phyloP scores from a whole-genome alignment of 805 yeast species.

The Metschnikowia lunata region DNA sequence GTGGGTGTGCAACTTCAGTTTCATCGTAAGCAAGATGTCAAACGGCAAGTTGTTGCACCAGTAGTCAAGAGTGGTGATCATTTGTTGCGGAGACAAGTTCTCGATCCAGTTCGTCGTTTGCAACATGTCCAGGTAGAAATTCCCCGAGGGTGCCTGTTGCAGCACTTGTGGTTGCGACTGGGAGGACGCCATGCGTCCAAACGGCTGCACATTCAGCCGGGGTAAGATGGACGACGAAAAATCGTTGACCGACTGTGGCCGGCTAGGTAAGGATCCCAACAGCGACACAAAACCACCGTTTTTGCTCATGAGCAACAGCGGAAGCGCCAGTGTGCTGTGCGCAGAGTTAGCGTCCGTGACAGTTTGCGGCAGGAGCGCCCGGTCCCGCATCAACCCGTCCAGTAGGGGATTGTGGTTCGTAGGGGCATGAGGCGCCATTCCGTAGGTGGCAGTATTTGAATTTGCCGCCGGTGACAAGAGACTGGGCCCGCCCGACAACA shows the following conservation, averaged over 20 bases:
- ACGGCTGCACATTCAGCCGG: constrained; percentile 8
- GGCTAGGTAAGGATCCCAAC: constrained; percentile 29
- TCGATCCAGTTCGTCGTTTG: constrained; percentile 35
- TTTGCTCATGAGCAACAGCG: constrained; percentile 24
- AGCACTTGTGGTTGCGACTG: background rate
- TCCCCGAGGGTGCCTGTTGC: background rate
- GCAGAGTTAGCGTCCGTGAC: constrained; percentile 7
- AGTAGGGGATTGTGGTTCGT: constrained; percentile 5
- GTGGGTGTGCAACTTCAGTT: constrained; percentile 42
- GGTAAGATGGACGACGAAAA: constrained; percentile 17
- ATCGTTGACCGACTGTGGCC: constrained; percentile 43
- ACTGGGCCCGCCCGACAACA: constrained; percentile 11
- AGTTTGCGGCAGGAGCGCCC: constrained; percentile 20
- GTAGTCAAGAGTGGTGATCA: constrained; percentile 50
- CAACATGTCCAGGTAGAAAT: constrained; percentile 41
- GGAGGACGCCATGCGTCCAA: background rate
- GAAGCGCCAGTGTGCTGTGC: constrained; percentile 12
- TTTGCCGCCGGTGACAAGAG: constrained; percentile 18
- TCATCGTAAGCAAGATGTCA: constrained; percentile 48
- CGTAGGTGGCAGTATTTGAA: constrained; percentile 5
- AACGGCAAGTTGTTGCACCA: constrained; percentile 47
- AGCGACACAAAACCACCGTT: constrained; percentile 25
- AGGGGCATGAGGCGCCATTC: background rate
- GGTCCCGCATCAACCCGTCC: constrained; percentile 17
- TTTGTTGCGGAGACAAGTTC: constrained; percentile 46